Conservation (phyloP, 148 eudicot species). For the Silene conica region DNA sequence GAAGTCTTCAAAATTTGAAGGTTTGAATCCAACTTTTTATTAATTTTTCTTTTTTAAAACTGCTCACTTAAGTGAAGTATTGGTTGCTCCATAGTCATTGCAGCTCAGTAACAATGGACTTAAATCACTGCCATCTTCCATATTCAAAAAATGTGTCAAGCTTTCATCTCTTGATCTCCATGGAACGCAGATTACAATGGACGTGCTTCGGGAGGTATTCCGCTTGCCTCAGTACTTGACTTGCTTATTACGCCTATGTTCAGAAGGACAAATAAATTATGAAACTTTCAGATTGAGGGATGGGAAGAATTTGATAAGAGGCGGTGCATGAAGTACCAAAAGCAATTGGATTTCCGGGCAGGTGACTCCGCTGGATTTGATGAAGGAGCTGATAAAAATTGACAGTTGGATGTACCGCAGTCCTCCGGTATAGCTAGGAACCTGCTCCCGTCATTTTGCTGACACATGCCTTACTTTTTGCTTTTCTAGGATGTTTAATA, state of each 20-base stretch:
- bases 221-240: constrained; percentile 9
- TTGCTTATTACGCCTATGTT: background rate
- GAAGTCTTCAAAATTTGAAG: constrained; percentile 67
- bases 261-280: background rate
- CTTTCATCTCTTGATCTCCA: constrained; percentile 84
- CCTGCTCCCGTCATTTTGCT: background rate
- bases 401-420: constrained; percentile 8
- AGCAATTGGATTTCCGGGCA: constrained; percentile 81
- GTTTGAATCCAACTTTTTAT: constrained; percentile 23
- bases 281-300: constrained; percentile 60
- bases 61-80: background rate
- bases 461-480: background rate
- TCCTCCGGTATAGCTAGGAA: background rate
- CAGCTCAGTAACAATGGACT: constrained; percentile 75
- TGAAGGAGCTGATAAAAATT: constrained; percentile 92
- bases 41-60: background rate
- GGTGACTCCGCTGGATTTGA: constrained; percentile 69
- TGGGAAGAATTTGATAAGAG: constrained; percentile 87
- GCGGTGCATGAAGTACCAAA: constrained; percentile 68
- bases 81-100: constrained; percentile 43
- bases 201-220: constrained; percentile 68
- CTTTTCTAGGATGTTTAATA: background rate
- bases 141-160: constrained; percentile 56
- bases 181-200: constrained; percentile 77
- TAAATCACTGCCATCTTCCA: constrained; percentile 53